Evolutionary conservation across 2,329 filamentous ascomycete genomes (phyloP), one percentile per base, ranked within the genome.

Genomic region (Tolypocladium amazonense): DNA sequence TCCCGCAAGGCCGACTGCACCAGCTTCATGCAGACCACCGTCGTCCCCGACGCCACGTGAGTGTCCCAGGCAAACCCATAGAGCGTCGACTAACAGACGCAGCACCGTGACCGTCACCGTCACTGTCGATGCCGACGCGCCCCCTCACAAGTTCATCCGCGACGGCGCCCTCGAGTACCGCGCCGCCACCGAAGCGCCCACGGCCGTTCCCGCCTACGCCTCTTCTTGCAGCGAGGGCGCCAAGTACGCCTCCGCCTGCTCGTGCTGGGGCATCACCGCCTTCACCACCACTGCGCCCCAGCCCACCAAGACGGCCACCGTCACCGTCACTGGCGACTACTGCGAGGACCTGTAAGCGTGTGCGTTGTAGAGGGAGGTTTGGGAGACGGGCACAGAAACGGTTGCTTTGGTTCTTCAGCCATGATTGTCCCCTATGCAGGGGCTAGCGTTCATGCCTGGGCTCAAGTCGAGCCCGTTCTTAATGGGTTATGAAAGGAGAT

Each of bases 261-360:
- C 69, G 58, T 79, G 77, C 73, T 79, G 72, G 69, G 76, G 76
- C 56, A 71, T 79, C 68, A 77, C 75, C 45, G 70, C 69, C 43
- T 62, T 67, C 33, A 69, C 73, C 54, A 71, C 69, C 60, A 77
- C 76, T 14, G 75, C 72, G 58, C 65, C 73, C 35, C 66, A 64
- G 41, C 72, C 75, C 30, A 78, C 75, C 61, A 67, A 70, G 41
- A 77, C 75, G 11, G 67, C 70, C 59, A 77, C 75, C 37, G 72
- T 76, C 59, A 78, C 75, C 60, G 72, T 70, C 60, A 77, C 74
- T 56, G 65, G 68, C 64, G 73, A 77, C 67, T 74, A 70, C 66
- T 77, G 75, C 69, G 74, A 76, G 59, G 73, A 74, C 56, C 58
- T 70, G 64, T 70, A 66, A 65, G 55, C 38, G 38, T n/a, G n/a